phyloP scores from a whole-genome alignment of 2,329 filamentous ascomycete species.

The Trichoderma endophyticum region DNA sequence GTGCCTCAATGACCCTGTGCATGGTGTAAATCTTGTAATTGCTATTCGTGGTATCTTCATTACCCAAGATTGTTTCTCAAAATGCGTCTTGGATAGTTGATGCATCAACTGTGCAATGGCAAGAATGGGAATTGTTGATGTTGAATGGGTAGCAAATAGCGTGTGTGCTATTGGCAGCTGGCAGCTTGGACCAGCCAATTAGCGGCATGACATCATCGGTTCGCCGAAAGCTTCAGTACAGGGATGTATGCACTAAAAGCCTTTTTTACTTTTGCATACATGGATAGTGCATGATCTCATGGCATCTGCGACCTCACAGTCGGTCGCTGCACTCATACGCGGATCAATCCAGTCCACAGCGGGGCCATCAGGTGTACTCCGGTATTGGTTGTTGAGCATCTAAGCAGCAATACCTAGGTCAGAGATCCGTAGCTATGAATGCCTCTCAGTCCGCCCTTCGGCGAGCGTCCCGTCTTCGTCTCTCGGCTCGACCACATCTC shows the following conservation, averaged over 20 bases:
- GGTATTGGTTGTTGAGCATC: not conserved
- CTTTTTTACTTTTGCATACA: not conserved
- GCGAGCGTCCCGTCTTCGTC: conserved; percentile 27
- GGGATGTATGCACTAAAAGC: conserved; percentile 10
- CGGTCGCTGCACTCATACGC: conserved; percentile 4
- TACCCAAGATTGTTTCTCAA: not conserved
- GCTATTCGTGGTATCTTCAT: not conserved
- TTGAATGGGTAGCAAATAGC: not conserved
- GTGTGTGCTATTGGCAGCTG: conserved; percentile 28
- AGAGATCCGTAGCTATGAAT: conserved; percentile 29
- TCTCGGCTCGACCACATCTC: conserved; percentile 24
- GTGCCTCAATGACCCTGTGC: not conserved
- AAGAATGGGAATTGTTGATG: not conserved
- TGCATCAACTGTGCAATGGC: not conserved
- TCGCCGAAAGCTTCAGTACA: conserved; percentile 5
- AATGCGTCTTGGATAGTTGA: not conserved
- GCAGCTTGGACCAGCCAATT: conserved; percentile 23
- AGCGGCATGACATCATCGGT: conserved; percentile 14
- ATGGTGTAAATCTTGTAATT: not conserved
- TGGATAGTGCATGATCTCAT: conserved; percentile 17
- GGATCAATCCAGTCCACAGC: not conserved
- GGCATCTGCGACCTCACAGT: not conserved
- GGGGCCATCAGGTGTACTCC: not conserved
- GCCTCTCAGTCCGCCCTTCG: conserved; percentile 30
- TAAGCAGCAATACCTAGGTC: not conserved